Evolutionary conservation across 1,139 yeast species (phyloP), one percentile per base, ranked within the genome.

Genomic region (Pichia sp.): DNA sequence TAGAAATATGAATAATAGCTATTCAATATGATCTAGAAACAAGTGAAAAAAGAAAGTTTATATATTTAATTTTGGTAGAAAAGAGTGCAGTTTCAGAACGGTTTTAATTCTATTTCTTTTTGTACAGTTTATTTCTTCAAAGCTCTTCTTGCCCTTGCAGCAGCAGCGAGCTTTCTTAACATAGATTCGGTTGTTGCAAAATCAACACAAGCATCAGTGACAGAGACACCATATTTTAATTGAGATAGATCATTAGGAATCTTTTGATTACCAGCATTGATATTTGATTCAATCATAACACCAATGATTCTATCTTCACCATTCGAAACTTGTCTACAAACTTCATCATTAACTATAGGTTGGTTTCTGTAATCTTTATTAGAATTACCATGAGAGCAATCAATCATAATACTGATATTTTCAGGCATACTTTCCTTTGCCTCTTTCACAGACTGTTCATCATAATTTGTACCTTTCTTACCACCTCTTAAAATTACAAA

Each of bases 301-400:
- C 98, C 98, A 53, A 84, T 79, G 50, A 91, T 77, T 45, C 73
- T 64, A 44, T 72, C 72, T 63, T 85, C 95, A 60, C 98, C 98
- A 21, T 65, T 68, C 35, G 86, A 66, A 42, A 91, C 73, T 67
- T 91, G 97, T 53, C 78, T 79, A 40, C 88, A 84, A 40, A 91
- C 95, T 45, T 71, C 74, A 38, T 71, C 70, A 54, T 84, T 79
- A 18, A 89, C 97, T 64, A 74, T 79, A 43, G 97, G 96, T 68
- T 91, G 98, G 68, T 89, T 89, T 64, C 82, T 75, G 81, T 77
- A 88, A 66, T 91, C 95, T 69, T 91, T 91, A 64, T 72, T 77
- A 31, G 97, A 88, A 72, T 91, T 91, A 56, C 95, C 98, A 66
- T 91, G 98, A 39, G 96, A 88, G 67, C 96, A 91, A 67, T 91